Evolutionary conservation across 768 basidiomycete species (phyloP).

Genomic region (Boletus rufocinnamomeus): DNA sequence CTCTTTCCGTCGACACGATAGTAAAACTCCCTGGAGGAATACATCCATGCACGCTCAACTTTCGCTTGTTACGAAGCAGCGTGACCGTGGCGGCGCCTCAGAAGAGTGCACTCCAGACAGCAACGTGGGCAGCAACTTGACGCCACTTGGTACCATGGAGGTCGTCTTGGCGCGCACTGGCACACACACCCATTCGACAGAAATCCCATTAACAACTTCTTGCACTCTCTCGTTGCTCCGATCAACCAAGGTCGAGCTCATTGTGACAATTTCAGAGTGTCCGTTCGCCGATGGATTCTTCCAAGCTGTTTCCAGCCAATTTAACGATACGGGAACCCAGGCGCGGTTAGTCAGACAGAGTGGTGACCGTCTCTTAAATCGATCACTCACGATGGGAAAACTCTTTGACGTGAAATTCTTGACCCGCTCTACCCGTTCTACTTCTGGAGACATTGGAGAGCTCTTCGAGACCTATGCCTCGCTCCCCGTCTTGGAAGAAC

Average conservation of each 20-base stretch:
- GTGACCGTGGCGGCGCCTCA: not conserved
- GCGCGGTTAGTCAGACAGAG: conserved; percentile 7
- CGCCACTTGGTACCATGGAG: conserved; percentile 2
- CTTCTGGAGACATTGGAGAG: not conserved
- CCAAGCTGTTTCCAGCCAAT: not conserved
- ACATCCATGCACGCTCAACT: conserved; percentile 19
- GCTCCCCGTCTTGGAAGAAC: conserved; percentile 14
- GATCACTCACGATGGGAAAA: conserved; percentile 21
- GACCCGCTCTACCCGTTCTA: conserved; percentile 3
- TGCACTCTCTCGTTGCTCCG: not conserved
- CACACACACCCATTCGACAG: not conserved
- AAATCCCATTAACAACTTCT: not conserved
- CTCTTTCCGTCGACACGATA: conserved; percentile 10
- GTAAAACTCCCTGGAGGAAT: conserved; percentile 10
- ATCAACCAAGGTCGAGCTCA: conserved; percentile 10
- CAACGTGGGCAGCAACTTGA: not conserved
- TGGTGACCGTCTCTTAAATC: conserved; percentile 8
- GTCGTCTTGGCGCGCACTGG: too few species aligned
- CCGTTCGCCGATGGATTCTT: conserved; percentile 23
- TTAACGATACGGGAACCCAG: conserved; percentile 1
- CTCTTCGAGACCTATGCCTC: conserved; percentile 17
- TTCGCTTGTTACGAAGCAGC: not conserved
- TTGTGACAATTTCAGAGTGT: conserved; percentile 17
- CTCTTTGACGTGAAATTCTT: conserved; percentile 25
- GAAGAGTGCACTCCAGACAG: not conserved